Evolutionary conservation across 2,329 filamentous ascomycete genomes (phyloP), one percentile per base, ranked within the genome.

Genomic region (Aspergillus uvarum): DNA sequence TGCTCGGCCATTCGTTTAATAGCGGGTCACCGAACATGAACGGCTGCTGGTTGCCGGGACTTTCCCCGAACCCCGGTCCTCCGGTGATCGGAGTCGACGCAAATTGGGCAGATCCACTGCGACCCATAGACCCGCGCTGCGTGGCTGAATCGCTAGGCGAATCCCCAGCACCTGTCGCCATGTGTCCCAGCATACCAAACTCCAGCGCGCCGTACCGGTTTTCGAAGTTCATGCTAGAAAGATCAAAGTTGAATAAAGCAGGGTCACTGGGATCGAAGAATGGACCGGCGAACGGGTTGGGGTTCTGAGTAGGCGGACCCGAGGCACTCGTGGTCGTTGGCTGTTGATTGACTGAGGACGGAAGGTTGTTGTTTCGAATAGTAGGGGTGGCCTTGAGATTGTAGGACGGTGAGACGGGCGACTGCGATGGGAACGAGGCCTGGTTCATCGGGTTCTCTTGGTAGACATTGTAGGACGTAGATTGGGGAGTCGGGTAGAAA

Each of bases 171-270:
- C 90, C 90, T n/a, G 90, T 92, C 61, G 91, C 92, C 90, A 99
- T 96, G 74, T 98, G 94, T 29, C 92, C 92, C 0, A 99, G 85
- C 85, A 98, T 97, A 56, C 92, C 90, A 74, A 98, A 97, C 75
- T 98, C 95, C 75, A 96, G 83, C 19, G 93, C 94, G 61, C 93
- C 94, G 72, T 98, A 99, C 65, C 96, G 92, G 72, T 95, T 98
- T 58, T 92, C 93, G 75, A 98, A 99, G 74, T 95, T 95, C 73
- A 97, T 85, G 60, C 92, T 92, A 58, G 96, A 92, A 11, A 97
- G 86, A 74, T 98, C 93, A 75, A 98, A 96, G 74, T 97, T 97
- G 83, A 96, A 97, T 58, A 96, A 79, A 0, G 92, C 90, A 3
- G 93, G 92, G 72, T 98, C 95, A 72, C 91, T 95, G 0, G 92